Base-by-base conservation (phyloP, 352 stramenopile species). In the Pythium oligandrum region DNA sequence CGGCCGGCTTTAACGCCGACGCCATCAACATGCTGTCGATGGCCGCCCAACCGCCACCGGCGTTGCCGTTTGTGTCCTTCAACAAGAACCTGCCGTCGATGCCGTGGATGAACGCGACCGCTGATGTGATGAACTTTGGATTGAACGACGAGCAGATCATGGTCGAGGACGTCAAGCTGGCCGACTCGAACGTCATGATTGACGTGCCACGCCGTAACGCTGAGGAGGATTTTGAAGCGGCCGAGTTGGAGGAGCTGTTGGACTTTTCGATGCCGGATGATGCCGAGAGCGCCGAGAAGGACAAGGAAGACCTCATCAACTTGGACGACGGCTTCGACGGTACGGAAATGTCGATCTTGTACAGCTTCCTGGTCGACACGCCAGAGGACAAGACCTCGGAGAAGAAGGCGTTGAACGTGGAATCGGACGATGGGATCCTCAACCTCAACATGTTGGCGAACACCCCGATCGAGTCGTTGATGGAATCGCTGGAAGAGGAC, bases 331-430 rank as follows among this genome's bases (percentile, higher is more conserved):
- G 77, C 56, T 92, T 94, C 55, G 79, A 90, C 64, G 79, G 78
- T 31, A 90, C 80, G 39, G 81, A 94, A 55, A 91, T 94, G 73
- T 90, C 81, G 40, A 92, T 94, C 57, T 53, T 94, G 34, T 94
- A 91, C 74, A 89, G 73, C 57, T 91, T 92, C 64, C 57, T 94
- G 55, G 75, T 90, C 8, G 79, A 94, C 52, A 67, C 70, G 4
- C 78, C 76, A 4, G 79, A 90, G 58, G 77, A 89, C 51, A 85
- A 88, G 64, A 45, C 52, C 5, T 40, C 53, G 50, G 73, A 86
- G 60, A 73, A 74, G 66, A 63, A 73, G 42, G 31, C 56, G 40
- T 40, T 82, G 48, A 55, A 71, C 26, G 31, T 61, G 6, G 71
- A 89, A 45, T 61, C 67, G 17, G 77, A 89, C 45, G 73, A 88